Percentiles rank a stretch among this genome's conserved stretches.
Evolutionary conservation across 352 stramenopile species (phyloP).

Genomic region (Globisporangium cederbergense): DNA sequence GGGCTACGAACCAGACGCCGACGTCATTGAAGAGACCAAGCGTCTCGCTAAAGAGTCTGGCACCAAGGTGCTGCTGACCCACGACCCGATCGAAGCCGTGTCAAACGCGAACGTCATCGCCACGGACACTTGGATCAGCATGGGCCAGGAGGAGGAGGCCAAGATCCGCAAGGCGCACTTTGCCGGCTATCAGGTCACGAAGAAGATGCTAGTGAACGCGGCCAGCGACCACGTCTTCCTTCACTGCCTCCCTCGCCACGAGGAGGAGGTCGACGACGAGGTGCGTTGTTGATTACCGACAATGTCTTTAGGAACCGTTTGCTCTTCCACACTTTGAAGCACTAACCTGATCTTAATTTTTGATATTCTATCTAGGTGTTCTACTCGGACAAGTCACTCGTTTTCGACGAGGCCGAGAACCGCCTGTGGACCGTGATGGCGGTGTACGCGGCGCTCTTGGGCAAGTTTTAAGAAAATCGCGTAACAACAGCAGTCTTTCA

Average conservation of each 20-base stretch:
- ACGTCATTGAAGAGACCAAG: conserved; percentile 89
- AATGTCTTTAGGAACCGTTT: not conserved
- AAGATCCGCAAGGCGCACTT: conserved; percentile 93
- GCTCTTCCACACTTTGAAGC: no score
- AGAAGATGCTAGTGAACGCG: conserved; percentile 89
- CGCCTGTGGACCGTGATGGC: conserved; percentile 99
- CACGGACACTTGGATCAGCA: conserved; percentile 97
- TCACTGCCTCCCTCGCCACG: conserved; percentile 96
- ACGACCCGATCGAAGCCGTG: conserved; percentile 92
- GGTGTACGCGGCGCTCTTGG: conserved; percentile 77
- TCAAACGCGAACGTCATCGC: conserved; percentile 93
- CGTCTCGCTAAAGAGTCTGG: conserved; percentile 72
- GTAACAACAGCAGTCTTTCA: not conserved
- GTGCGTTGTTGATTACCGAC: conserved; percentile 38
- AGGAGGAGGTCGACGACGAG: conserved; percentile 97
- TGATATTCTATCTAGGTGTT: conserved; percentile 64
- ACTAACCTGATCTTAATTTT: not conserved
- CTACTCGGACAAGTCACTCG: conserved; percentile 93
- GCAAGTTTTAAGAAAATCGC: conserved; percentile 39
- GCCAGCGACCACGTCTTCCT: conserved; percentile 94
- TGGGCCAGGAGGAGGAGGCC: conserved; percentile 94
- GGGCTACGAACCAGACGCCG: conserved; percentile 90
- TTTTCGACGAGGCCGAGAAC: conserved; percentile 98
- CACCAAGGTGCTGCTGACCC: conserved; percentile 80
- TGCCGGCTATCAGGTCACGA: conserved; percentile 94